Evolutionary conservation across 805 yeast species (phyloP).

Genomic region (Hermanozyma aechmeae): DNA sequence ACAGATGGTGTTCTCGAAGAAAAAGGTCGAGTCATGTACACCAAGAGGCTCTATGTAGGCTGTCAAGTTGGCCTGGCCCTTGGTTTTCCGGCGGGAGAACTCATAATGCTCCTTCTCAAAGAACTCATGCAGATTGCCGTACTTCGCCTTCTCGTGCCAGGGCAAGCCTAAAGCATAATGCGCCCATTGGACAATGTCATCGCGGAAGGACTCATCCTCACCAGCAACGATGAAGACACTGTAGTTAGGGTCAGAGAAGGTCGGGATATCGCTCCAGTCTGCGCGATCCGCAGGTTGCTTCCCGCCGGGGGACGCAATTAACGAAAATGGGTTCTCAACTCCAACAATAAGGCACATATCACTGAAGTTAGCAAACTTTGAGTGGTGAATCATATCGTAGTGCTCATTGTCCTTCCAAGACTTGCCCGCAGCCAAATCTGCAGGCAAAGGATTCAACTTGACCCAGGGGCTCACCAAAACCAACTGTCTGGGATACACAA

Average conservation of each 20-base stretch:
- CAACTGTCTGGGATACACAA: not conserved
- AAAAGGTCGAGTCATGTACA: conserved; percentile 11
- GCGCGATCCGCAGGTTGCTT: not conserved
- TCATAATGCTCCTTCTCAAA: conserved; percentile 11
- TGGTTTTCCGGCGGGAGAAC: conserved; percentile 10
- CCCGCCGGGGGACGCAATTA: not conserved
- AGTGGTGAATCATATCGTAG: not conserved
- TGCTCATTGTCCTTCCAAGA: not conserved
- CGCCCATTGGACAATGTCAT: not conserved
- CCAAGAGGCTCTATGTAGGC: conserved; percentile 10
- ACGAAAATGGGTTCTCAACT: not conserved
- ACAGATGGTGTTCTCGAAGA: conserved; percentile 7
- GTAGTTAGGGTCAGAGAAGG: not conserved
- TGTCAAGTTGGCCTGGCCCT: conserved; percentile 12
- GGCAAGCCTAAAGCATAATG: conserved; percentile 10
- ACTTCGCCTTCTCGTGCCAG: conserved; percentile 10
- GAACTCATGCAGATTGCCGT: conserved; percentile 17
- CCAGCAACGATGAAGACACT: not conserved
- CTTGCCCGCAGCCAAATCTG: not conserved
- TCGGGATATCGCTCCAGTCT: not conserved
- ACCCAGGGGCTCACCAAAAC: not conserved
- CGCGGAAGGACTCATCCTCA: not conserved
- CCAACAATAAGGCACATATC: not conserved
- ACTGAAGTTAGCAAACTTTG: too few relatives aligned
- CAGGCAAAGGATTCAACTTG: not conserved